Evolutionary conservation across 768 basidiomycete genomes (phyloP).

Genomic region (Russula lepida): DNA sequence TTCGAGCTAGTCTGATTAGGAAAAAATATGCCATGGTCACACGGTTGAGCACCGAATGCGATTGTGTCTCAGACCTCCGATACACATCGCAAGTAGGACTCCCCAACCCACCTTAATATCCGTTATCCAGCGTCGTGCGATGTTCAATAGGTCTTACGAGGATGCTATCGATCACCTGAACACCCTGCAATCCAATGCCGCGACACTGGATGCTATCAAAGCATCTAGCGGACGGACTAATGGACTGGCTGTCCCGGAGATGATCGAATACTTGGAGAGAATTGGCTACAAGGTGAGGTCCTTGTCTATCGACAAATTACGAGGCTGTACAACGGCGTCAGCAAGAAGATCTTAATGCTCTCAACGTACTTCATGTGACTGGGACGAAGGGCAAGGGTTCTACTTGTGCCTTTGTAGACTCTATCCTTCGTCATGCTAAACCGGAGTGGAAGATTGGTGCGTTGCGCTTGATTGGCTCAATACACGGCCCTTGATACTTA

Average conservation of each 20-base stretch:
- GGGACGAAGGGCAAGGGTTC: constrained; percentile 99
- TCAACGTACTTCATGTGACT: constrained; percentile 94
- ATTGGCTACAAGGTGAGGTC: constrained; percentile 75
- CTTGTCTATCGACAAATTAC: constrained; percentile 18
- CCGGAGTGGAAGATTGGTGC: constrained; percentile 78
- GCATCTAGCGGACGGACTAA: constrained; percentile 56
- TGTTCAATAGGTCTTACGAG: constrained; percentile 60
- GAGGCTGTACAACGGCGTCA: constrained; percentile 27
- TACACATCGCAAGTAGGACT: background rate
- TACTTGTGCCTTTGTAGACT: constrained; percentile 87
- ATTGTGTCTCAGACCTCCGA: background rate
- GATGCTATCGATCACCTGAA: constrained; percentile 71
- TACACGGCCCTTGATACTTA: background rate
- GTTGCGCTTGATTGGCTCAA: constrained; percentile 22
- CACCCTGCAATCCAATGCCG: constrained; percentile 85
- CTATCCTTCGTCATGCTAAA: constrained; percentile 66
- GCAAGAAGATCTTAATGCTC: constrained; percentile 73
- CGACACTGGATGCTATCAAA: constrained; percentile 77
- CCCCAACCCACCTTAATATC: background rate
- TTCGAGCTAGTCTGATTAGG: background rate
- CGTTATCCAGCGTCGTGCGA: constrained; percentile 28
- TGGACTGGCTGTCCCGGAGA: constrained; percentile 71
- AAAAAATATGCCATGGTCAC: background rate
- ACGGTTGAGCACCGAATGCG: constrained; percentile 7
- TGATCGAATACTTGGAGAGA: constrained; percentile 78